Conservation (phyloP, 108 stramenopile genomes). For the Conticribra weissflogii region DNA sequence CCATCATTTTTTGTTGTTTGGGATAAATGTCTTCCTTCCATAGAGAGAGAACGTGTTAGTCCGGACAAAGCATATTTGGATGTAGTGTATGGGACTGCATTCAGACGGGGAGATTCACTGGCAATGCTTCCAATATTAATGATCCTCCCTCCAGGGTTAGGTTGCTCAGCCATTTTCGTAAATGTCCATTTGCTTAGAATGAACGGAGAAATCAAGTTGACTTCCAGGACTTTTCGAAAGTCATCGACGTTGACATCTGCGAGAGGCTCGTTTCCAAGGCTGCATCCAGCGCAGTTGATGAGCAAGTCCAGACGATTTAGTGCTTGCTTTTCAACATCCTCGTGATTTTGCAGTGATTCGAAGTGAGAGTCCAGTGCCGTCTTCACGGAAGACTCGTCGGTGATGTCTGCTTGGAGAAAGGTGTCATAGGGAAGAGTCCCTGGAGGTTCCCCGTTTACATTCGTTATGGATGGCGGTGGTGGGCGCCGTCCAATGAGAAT, state of each 20-base stretch:
- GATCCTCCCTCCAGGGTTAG: conserved; percentile 19
- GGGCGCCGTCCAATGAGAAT: conserved; percentile 42
- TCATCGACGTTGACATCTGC: conserved; percentile 27
- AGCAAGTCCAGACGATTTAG: conserved; percentile 39
- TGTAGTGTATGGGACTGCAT: conserved; percentile 44
- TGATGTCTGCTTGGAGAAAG: conserved; percentile 30
- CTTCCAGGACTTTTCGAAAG: conserved; percentile 35
- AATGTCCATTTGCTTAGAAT: conserved; percentile 40
- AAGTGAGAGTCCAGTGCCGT: conserved; percentile 33
- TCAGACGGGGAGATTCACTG: conserved; percentile 36
- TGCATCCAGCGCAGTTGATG: conserved; percentile 44
- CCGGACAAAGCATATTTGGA: conserved; percentile 41
- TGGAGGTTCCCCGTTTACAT: conserved; percentile 6
- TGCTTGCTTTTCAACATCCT: conserved; percentile 13
- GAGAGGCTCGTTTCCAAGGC: conserved; percentile 43
- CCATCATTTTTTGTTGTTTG: conserved; percentile 38
- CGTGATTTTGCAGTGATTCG: conserved; percentile 29
- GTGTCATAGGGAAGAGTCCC: conserved; percentile 19
- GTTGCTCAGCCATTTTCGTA: conserved; percentile 21
- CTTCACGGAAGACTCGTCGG: conserved; percentile 30
- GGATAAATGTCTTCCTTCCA: conserved; percentile 31
- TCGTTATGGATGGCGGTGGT: conserved; percentile 21
- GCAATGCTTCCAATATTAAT: conserved; percentile 52
- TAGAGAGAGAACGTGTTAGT: conserved; percentile 33
- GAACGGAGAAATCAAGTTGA: conserved; percentile 39